These are phyloP conservation scores for Apocynum venetum DNA, from an alignment of 257 asterid genomes.

Conservation along the genomic window DNA sequence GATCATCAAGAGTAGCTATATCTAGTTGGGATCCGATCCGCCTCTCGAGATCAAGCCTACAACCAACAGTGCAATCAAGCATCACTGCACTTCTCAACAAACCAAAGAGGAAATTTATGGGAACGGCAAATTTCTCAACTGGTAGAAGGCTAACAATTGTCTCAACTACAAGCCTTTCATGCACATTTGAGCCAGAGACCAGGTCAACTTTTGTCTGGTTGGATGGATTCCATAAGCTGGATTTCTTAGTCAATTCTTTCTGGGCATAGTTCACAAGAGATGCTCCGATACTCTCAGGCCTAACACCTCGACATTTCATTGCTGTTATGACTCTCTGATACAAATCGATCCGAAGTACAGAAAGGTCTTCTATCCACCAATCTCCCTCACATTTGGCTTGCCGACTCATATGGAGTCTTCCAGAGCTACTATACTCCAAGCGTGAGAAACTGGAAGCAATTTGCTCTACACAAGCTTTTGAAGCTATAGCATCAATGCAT, in stretches of 20 bases:
- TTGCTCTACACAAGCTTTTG: conserved; percentile 93
- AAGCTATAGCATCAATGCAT: conserved; percentile 84
- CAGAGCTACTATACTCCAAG: conserved; percentile 88
- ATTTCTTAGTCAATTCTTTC: conserved; percentile 68
- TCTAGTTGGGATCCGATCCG: conserved; percentile 78
- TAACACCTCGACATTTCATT: conserved; percentile 83
- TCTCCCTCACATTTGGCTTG: conserved; percentile 61
- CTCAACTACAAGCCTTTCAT: conserved; percentile 75
- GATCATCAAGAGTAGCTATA: conserved; percentile 82
- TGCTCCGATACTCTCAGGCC: conserved; percentile 92
- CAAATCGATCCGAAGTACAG: conserved; percentile 64
- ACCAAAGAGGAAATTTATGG: conserved; percentile 76
- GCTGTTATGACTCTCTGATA: conserved; percentile 76
- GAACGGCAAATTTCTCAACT: conserved; percentile 75
- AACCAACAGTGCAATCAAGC: conserved; percentile 67
- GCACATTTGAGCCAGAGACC: conserved; percentile 33
- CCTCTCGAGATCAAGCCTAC: conserved; percentile 85
- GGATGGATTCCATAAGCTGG: conserved; percentile 59
- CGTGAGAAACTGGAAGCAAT: conserved; percentile 96
- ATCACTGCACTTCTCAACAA: conserved; percentile 68
- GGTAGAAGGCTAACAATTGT: conserved; percentile 81
- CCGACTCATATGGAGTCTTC: conserved; percentile 89
- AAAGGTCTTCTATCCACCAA: conserved; percentile 97
- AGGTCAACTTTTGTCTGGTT: conserved; percentile 39
- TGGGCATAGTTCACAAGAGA: conserved; percentile 81